phyloP scores from a whole-genome alignment of 306 rosid species.

The Lablab purpureus region DNA sequence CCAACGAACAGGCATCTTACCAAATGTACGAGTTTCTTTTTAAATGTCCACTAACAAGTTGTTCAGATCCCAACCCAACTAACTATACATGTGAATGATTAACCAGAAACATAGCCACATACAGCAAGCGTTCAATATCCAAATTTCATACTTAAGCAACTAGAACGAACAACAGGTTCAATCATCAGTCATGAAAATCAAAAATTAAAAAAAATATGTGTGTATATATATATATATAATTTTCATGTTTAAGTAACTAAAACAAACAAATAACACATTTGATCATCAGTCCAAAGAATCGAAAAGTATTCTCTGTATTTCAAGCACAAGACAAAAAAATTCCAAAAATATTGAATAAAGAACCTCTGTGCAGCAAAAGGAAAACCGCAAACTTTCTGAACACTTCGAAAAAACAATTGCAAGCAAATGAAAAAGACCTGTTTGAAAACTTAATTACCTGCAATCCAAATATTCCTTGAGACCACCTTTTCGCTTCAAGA shows the following conservation, averaged over 20 bases:
- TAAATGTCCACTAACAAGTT: slow-evolving; percentile 18
- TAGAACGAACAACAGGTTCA: background rate
- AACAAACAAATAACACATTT: slow-evolving; percentile 29
- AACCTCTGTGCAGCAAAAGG: background rate
- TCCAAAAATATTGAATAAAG: slow-evolving; percentile 30
- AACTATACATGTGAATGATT: slow-evolving; percentile 18
- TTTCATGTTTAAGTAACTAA: slow-evolving; percentile 36
- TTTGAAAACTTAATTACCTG: slow-evolving; percentile 67
- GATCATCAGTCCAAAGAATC: slow-evolving; percentile 36
- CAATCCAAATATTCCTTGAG: slow-evolving; percentile 89
- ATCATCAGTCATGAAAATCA: background rate
- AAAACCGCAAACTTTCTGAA: slow-evolving; percentile 27
- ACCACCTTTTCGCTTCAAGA: slow-evolving; percentile 96
- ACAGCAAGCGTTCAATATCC: slow-evolving; percentile 25
- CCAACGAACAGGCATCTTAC: slow-evolving; percentile 24
- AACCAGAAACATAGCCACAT: slow-evolving; percentile 35
- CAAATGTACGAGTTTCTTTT: slow-evolving; percentile 15
- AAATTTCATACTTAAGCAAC: background rate
- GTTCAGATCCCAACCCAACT: slow-evolving; percentile 5
- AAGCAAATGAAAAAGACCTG: slow-evolving; percentile 38
- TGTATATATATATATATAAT: background rate
- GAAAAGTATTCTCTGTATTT: background rate
- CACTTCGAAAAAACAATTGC: slow-evolving; percentile 45
- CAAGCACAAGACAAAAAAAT: slow-evolving; percentile 24
- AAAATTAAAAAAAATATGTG: background rate